These are phyloP conservation scores for Microbotryum scabiosae DNA, from an alignment of 1,284 basidiomycete genomes.

Conservation along the genomic window DNA sequence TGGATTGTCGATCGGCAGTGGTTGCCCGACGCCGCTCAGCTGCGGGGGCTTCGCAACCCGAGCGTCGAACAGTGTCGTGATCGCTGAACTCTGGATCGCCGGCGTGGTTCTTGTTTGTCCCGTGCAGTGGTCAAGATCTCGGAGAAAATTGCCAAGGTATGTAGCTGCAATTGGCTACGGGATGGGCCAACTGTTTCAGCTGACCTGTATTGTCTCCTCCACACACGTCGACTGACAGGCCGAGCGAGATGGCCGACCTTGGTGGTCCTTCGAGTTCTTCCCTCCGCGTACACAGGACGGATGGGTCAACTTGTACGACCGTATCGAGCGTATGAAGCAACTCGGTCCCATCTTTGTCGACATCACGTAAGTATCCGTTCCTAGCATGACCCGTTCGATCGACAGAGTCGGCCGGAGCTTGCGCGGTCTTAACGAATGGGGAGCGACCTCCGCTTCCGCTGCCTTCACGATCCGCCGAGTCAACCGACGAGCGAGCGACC, in stretches of 20 bases:
- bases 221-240: not conserved
- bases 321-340: conserved; percentile 94
- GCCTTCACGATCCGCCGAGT: not conserved
- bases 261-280: conserved; percentile 32
- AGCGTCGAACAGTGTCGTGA: too few relatives aligned
- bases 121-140: conserved; percentile 26
- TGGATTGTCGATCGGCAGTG: too few relatives aligned
- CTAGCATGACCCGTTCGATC: too few relatives aligned
- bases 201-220: not conserved
- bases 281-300: conserved; percentile 50
- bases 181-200: not conserved
- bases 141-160: conserved; percentile 24
- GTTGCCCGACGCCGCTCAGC: too few relatives aligned
- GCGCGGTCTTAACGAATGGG: not conserved
- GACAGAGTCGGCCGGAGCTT: not conserved
- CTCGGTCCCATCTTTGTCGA: conserved; percentile 97
- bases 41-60: too few relatives aligned
- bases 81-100: too few relatives aligned
- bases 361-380: conserved; percentile 63
- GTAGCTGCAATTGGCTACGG: too few relatives aligned
- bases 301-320: conserved; percentile 87
- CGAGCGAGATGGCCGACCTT: conserved; percentile 25
- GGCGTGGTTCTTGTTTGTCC: not conserved
- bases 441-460: not conserved
- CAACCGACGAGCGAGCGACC: conserved; percentile 1